Evolutionary conservation across 768 basidiomycete genomes (phyloP), one percentile per base, ranked within the genome.

Genomic region (Suillus subluteus): DNA sequence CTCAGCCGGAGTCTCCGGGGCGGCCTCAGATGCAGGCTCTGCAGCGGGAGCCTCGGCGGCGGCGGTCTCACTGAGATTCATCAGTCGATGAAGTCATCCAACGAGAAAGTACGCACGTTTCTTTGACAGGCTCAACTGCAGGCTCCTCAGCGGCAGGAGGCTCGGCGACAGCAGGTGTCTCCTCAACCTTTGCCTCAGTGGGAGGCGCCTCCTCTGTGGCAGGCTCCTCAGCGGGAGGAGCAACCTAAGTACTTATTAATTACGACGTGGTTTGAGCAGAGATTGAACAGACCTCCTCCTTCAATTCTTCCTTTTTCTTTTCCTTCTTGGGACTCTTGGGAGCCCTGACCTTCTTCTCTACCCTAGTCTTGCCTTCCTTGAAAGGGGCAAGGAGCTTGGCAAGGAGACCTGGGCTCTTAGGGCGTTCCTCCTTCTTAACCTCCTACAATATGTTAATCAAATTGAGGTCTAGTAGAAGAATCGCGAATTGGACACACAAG

Each of bases 301-400:
- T 69, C 50, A 68, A 75, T 74, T 89, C 88, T 71, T 90, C 88
- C 82, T 91, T 90, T 84, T 91, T 91, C 83, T 91, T 91, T 76
- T 89, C 87, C 81, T 91, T 91, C 85, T 91, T 92, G 43, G 89
- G 88, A 78, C 87, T 90, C 87, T 87, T 92, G 75, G 89, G 85
- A 73, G 82, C 83, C 69, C 80, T 84, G 77, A 84, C 84, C 69
- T 78, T 82, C 80, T 84, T 92, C 71, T 89, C 87, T 64, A 79
- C 82, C 76, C 83, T 84, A 68, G 75, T 76, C 78, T 80, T 83
- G 62, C 75, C 73, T 52, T 78, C 77, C 82, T 92, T 93, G 86
- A 95, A 89, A 50, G 91, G 86, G 37, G 88, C 88, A 66, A 96
- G 88, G 68, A 96, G 81, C 80, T 91, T 95, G 72, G 88, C 76